Evolutionary conservation across 371 early-diverging fungal species (phyloP), one percentile per base, ranked within the genome.

Genomic region (Choanephora cucurbitarum): DNA sequence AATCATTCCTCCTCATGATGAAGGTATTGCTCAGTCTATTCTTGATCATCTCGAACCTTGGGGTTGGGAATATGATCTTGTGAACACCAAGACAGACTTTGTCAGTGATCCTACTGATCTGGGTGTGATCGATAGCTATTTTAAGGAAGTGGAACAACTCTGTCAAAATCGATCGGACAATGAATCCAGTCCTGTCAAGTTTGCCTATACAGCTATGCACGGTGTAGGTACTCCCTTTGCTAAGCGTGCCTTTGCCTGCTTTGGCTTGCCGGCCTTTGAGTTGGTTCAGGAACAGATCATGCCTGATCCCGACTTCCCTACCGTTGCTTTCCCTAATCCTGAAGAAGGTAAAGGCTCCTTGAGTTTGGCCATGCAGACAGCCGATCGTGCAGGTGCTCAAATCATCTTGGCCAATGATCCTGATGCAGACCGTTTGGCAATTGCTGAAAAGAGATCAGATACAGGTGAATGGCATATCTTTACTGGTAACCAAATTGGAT

Each of bases 331-430:
- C 64, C 93, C 93, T 44, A 93, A 93, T 58, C 98, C 98, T 3
- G 98, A 97, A 64, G 98, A 97, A 73, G 88, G 89, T 44, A 86
- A 84, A 64, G 95, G 93, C 44, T 92, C 94, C 5, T 76, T 94
- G 70, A 80, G 72, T 8, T 59, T 93, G 60, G 94, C 96, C 10
- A 88, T 94, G 52, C 64, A 81, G 45, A 72, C 83, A 19, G 97
- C 97, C 0, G 84, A 91, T 28, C 51, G 65, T 33, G 58, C 61
- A 32, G 73, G 72, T 18, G 79, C 83, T 21, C 64, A 55, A 9
- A 65, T 96, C 24, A 91, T 97, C n/a, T 67, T 97, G 32, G 96
- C 97, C n/a, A 97, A 96, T 69, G 98, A 97, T 65, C 98, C 98
- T 1, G 98, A 97, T 75, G 98, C 95, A n/a, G 98, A 97, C 70